phyloP scores from a whole-genome alignment of 2,329 filamentous ascomycete species.

The Colletotrichum viniferum region DNA sequence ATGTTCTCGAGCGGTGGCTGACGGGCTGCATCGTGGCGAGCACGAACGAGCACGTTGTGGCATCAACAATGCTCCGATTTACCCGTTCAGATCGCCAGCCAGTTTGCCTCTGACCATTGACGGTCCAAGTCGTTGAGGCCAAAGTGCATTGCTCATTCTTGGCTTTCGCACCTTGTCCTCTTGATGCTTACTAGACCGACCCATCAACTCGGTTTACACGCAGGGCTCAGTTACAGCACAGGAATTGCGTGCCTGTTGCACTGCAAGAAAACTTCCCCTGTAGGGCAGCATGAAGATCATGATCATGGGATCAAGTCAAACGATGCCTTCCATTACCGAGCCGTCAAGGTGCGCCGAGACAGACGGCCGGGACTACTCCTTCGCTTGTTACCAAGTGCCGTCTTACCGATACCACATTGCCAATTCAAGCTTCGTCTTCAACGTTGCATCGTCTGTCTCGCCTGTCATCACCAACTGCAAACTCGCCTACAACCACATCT shows the following conservation, averaged over 20 bases:
- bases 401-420: not conserved
- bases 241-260: not conserved
- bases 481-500: not conserved
- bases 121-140: not conserved
- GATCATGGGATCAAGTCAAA: not conserved
- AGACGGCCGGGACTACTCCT: not conserved
- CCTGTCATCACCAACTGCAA: not conserved
- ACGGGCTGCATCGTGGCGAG: not conserved
- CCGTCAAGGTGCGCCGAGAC: not conserved
- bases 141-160: not conserved
- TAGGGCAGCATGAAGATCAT: not conserved
- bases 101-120: not conserved
- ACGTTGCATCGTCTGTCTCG: not conserved
- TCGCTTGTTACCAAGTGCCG: not conserved
- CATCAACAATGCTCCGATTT: not conserved
- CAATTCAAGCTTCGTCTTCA: not conserved
- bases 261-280: not conserved
- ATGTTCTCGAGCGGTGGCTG: not conserved
- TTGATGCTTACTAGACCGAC: not conserved
- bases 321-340: not conserved
- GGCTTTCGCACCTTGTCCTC: not conserved
- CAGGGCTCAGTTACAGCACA: not conserved
- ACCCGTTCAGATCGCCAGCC: not conserved
- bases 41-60: not conserved
- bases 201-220: not conserved